Conservation (phyloP, 2,329 filamentous ascomycete species). For the Coniella vitis region DNA sequence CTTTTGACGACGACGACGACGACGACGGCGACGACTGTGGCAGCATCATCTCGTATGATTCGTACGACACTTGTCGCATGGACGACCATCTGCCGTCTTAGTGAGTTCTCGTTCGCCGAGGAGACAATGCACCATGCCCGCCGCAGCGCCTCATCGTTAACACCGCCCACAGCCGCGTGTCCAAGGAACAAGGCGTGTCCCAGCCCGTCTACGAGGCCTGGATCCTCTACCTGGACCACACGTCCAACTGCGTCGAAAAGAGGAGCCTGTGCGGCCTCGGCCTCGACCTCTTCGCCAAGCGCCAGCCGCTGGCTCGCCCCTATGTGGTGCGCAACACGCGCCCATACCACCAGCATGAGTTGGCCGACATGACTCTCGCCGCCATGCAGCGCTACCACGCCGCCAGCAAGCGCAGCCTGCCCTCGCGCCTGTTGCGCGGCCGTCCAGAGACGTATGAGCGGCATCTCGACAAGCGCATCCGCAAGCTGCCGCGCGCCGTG, state of each 20-base stretch:
- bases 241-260: slow-evolving; percentile 6
- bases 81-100: slow-evolving; percentile 2
- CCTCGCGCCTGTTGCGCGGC: slow-evolving; percentile 18
- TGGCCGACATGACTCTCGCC: slow-evolving; percentile 19
- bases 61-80: background rate
- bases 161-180: slow-evolving; percentile 16
- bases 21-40: slow-evolving; percentile 6
- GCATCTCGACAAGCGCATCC: slow-evolving; percentile 21
- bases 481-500: slow-evolving; percentile 15
- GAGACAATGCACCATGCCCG: too few relatives aligned
- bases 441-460: slow-evolving; percentile 22
- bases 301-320: background rate
- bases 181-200: slow-evolving; percentile 15
- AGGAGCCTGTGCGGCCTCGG: slow-evolving; percentile 19
- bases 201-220: slow-evolving; percentile 24
- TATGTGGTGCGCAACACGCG: slow-evolving; percentile 1
- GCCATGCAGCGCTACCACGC: slow-evolving; percentile 19
- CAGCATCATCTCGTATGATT: slow-evolving; percentile 4
- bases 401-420: slow-evolving; percentile 18
- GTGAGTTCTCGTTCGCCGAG: background rate
- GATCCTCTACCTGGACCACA: slow-evolving; percentile 17
- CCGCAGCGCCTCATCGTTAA: background rate
- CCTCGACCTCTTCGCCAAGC: slow-evolving; percentile 1
- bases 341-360: slow-evolving; percentile 19
- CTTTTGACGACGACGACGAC: slow-evolving; percentile 3